Evolutionary conservation across 2,329 filamentous ascomycete genomes (phyloP).

Genomic region (Fusarium hostae): DNA sequence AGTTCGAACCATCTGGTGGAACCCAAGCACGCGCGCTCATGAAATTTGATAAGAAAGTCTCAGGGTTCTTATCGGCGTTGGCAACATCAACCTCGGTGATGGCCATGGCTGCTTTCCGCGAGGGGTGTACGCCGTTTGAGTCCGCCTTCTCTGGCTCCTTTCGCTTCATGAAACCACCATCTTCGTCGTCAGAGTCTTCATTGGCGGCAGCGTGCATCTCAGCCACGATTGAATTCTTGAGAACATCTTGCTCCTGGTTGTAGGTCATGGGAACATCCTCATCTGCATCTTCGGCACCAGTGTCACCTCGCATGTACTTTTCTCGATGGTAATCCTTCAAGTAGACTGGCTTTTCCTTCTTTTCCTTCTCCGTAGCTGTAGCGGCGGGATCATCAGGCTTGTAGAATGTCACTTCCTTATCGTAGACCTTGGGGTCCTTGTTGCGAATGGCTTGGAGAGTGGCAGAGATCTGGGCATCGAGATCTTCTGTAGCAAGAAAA

Average conservation of each 20-base stretch:
- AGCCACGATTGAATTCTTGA: conserved; percentile 81
- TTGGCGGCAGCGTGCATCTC: conserved; percentile 77
- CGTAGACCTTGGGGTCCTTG: conserved; percentile 93
- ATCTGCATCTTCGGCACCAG: conserved; percentile 68
- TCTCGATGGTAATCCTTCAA: conserved; percentile 92
- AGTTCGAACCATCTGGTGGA: conserved; percentile 71
- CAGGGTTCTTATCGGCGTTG: conserved; percentile 87
- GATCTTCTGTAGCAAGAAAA: conserved; percentile 83
- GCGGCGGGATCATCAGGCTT: conserved; percentile 63
- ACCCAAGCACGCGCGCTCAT: conserved; percentile 93
- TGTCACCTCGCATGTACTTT: conserved; percentile 80
- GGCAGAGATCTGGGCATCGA: conserved; percentile 88
- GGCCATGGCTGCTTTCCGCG: conserved; percentile 59
- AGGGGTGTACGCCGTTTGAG: conserved; percentile 66
- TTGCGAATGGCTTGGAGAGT: conserved; percentile 87
- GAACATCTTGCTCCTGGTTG: conserved; percentile 84
- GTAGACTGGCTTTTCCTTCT: conserved; percentile 85
- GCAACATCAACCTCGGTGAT: conserved; percentile 72
- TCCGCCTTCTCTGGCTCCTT: conserved; percentile 65
- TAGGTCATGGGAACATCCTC: conserved; percentile 75
- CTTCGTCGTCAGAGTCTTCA: conserved; percentile 64
- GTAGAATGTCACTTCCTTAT: conserved; percentile 83
- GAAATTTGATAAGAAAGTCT: conserved; percentile 94
- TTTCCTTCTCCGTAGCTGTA: conserved; percentile 53
- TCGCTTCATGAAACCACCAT: conserved; percentile 77